phyloP scores from a whole-genome alignment of 306 rosid genomes.

The Cucumis cinereus region DNA sequence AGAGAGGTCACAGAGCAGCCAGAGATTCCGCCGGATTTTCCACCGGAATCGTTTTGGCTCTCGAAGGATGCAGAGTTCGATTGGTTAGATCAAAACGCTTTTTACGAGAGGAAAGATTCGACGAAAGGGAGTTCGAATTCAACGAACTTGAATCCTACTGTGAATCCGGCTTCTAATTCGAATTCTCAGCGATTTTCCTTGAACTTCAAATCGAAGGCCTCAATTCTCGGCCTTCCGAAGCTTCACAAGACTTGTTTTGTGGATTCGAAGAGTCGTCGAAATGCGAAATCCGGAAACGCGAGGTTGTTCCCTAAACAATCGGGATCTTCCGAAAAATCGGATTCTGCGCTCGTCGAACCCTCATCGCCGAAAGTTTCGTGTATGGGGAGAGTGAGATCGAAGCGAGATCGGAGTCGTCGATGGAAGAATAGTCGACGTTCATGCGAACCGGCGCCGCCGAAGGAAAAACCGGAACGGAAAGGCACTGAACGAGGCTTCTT shows the following conservation, averaged over 20 bases:
- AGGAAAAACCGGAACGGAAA: slow-evolving; percentile 26
- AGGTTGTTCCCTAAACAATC: slow-evolving; percentile 59
- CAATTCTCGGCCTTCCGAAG: slow-evolving; percentile 74
- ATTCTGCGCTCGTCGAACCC: slow-evolving; percentile 42
- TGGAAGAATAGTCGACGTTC: slow-evolving; percentile 35
- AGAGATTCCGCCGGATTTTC: slow-evolving; percentile 13
- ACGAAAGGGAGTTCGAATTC: slow-evolving; percentile 15
- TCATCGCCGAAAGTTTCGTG: slow-evolving; percentile 94
- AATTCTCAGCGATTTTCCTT: slow-evolving; percentile 54
- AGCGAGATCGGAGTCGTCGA: slow-evolving; percentile 48
- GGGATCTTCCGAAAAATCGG: slow-evolving; percentile 47
- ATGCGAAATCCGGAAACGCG: slow-evolving; percentile 27
- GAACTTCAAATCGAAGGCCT: slow-evolving; percentile 52
- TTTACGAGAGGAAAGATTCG: slow-evolving; percentile 10
- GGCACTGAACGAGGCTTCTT: slow-evolving; percentile 43
- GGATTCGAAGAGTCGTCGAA: slow-evolving; percentile 38
- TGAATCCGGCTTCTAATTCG: slow-evolving; percentile 7
- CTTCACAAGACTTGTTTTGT: slow-evolving; percentile 50
- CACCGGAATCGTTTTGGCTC: slow-evolving; percentile 16
- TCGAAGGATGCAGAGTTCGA: slow-evolving; percentile 12
- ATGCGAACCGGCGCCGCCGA: slow-evolving; percentile 4
- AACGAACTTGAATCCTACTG: slow-evolving; percentile 6
- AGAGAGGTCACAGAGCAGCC: neutral
- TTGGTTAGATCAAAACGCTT: slow-evolving; percentile 14
- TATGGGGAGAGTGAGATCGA: slow-evolving; percentile 88